Evolutionary conservation across 768 basidiomycete species (phyloP), one percentile per base, ranked within the genome.

Genomic region (Pholiota conissans): DNA sequence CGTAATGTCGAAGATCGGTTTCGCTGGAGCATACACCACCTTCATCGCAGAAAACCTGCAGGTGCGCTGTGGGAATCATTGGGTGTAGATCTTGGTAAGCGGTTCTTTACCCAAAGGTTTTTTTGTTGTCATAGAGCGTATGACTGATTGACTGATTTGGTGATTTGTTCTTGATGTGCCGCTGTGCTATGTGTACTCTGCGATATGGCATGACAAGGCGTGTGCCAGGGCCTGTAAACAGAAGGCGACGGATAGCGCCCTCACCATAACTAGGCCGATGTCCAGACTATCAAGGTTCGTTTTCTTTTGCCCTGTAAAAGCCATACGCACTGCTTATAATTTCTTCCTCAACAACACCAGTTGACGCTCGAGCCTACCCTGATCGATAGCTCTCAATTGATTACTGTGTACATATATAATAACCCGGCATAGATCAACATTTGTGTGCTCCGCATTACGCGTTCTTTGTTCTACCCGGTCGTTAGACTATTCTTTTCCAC

Each of bases 21-120:
- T 95, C 71, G 90, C 90, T 45, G 68, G 84, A 30, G 95, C 95
- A 11, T 99, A 99, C 71, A 93, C 89, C 14, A 97, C 98, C 69
- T 98, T 98, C 70, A 93, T 98, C 40, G 89, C 95, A 1, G 85
- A 95, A 74, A 97, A 95, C 69, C 80, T 94, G 13, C 85, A 84
- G 71, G 83, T 78, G 24, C 24, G 18, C n/a, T 68, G 95, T 97
- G 14, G 85, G 92, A 13, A 85, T 98, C 65, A 81, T 98, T 57
- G 96, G 96, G 48, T 89, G 91, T 67, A 94, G 95, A 66, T 95
- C 95, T 58, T 97, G 95, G 94, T 94, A n/a, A 16, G 26, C 37
- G 26, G 9, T 48, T 16, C 27, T 29, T 16, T n/a, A 14, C 1
- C 1, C 5, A 6, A 8, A 9, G 40, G 8, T n/a, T n/a, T n/a